Percentiles rank a stretch among this genome's conserved stretches.
These are phyloP conservation scores for Penicillium sp. DNA, from an alignment of 2,329 filamentous ascomycete genomes.

Conservation along the genomic window DNA sequence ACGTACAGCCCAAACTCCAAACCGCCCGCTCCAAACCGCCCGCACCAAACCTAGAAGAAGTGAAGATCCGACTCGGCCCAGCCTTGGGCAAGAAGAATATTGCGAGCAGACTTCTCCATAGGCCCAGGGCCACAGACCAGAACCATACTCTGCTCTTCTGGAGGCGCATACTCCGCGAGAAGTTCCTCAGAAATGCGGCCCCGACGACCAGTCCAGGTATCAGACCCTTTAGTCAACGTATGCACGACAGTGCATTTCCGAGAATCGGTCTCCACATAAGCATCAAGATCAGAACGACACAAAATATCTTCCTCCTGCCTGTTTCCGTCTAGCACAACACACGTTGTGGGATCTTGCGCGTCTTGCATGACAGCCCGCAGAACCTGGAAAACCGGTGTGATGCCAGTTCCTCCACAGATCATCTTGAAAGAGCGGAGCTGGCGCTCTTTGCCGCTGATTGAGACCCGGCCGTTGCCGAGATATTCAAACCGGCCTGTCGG, in stretches of 20 bases:
- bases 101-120: constrained; percentile 67
- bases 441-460: constrained; percentile 58
- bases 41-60: constrained; percentile 61
- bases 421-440: constrained; percentile 71
- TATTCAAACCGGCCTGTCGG: constrained; percentile 86
- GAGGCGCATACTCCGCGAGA: constrained; percentile 56
- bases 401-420: constrained; percentile 84
- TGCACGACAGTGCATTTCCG: constrained; percentile 64
- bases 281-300: constrained; percentile 70
- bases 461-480: constrained; percentile 63
- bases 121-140: constrained; percentile 76
- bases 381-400: constrained; percentile 89
- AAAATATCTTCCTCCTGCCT: constrained; percentile 77
- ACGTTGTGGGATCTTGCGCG: constrained; percentile 62
- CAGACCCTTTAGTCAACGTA: constrained; percentile 63
- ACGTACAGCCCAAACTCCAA: not conserved
- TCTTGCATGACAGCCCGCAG: constrained; percentile 71
- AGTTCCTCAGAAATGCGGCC: constrained; percentile 67
- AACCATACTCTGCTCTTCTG: constrained; percentile 60
- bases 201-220: constrained; percentile 65
- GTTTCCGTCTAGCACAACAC: constrained; percentile 77
- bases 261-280: constrained; percentile 54
- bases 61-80: constrained; percentile 72
- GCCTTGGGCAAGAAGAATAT: constrained; percentile 60
- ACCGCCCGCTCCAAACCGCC: not conserved